phyloP scores from a whole-genome alignment of 345 rosid genomes.

The Moringa oleifera region DNA sequence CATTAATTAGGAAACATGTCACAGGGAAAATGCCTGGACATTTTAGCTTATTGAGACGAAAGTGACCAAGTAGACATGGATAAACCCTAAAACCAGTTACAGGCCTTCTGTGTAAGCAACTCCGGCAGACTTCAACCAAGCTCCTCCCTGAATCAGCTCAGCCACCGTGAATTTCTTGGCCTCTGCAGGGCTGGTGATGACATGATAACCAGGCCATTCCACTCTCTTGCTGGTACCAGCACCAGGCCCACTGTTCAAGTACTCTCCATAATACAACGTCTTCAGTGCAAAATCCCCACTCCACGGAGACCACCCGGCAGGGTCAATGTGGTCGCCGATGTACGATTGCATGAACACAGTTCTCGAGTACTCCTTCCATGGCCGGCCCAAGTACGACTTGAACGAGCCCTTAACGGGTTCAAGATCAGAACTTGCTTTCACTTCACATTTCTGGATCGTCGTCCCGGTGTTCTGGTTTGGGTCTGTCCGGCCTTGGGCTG shows the following conservation, averaged over 20 bases:
- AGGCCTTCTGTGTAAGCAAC: constrained; percentile 58
- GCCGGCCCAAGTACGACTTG: constrained; percentile 71
- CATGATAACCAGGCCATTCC: constrained; percentile 58
- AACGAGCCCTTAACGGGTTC: constrained; percentile 37
- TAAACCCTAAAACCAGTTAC: no score
- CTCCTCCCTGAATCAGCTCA: constrained; percentile 62
- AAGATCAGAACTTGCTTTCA: constrained; percentile 51
- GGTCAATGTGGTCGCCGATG: constrained; percentile 61
- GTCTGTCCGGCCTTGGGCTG: constrained; percentile 72
- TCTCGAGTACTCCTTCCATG: constrained; percentile 75
- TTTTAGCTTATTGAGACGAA: no score
- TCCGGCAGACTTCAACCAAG: constrained; percentile 72
- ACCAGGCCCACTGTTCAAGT: constrained; percentile 66
- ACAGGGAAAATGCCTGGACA: no score
- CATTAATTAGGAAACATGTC: no score
- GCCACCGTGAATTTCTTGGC: constrained; percentile 72
- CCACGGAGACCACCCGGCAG: constrained; percentile 81
- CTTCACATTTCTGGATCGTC: constrained; percentile 62
- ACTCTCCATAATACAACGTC: constrained; percentile 75
- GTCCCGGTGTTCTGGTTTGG: constrained; percentile 72
- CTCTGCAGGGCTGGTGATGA: constrained; percentile 44
- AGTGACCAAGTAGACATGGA: no score
- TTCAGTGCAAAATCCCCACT: constrained; percentile 53
- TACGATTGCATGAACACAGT: constrained; percentile 58
- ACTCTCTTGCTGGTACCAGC: constrained; percentile 57